A percentile compares a stretch with the other conserved stretches of the same genome.
These are phyloP conservation scores for Beauveria caledonica DNA, from an alignment of 2,329 filamentous ascomycete species.

Conservation along the genomic window DNA sequence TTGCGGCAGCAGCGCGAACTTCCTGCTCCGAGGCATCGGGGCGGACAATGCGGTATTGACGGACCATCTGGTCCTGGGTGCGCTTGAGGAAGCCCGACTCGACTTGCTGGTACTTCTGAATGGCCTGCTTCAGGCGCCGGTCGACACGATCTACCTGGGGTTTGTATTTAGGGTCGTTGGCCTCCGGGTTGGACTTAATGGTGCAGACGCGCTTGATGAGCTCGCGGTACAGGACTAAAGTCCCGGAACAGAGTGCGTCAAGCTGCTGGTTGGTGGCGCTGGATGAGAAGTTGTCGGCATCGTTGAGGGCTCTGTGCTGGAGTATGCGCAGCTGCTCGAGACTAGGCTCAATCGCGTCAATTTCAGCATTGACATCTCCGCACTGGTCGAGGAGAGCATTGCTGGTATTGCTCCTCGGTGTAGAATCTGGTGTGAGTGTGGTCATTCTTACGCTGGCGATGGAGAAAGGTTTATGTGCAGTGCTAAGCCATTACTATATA, in stretches of 20 bases:
- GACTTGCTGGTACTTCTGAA: slow-evolving; percentile 71
- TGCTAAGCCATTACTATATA: too few species aligned
- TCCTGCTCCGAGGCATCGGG: slow-evolving; percentile 69
- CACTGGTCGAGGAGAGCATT: slow-evolving; percentile 81
- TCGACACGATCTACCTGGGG: slow-evolving; percentile 77
- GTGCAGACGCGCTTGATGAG: slow-evolving; percentile 71
- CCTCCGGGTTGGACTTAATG: slow-evolving; percentile 75
- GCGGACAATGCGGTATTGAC: slow-evolving; percentile 84
- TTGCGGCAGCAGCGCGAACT: slow-evolving; percentile 68
- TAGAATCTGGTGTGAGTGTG: slow-evolving; percentile 47
- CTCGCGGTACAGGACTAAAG: slow-evolving; percentile 73
- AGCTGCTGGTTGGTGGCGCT: slow-evolving; percentile 61
- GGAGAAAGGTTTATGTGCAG: too few species aligned
- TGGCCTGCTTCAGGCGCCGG: slow-evolving; percentile 69
- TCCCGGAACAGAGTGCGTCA: slow-evolving; percentile 65
- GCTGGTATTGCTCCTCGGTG: slow-evolving; percentile 47
- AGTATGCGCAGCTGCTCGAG: slow-evolving; percentile 63
- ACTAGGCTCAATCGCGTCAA: slow-evolving; percentile 65
- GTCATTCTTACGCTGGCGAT: slow-evolving; percentile 60
- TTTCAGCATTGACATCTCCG: slow-evolving; percentile 67
- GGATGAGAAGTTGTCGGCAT: slow-evolving; percentile 61
- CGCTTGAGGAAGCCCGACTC: slow-evolving; percentile 75
- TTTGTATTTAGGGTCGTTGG: slow-evolving; percentile 62
- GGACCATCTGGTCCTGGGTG: slow-evolving; percentile 72
- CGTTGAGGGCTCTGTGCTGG: slow-evolving; percentile 64